A percentile compares a stretch with the other conserved stretches of the same genome.
These are phyloP conservation scores for Mortierella sp. DNA, from an alignment of 371 early-diverging fungal genomes.

Conservation along the genomic window DNA sequence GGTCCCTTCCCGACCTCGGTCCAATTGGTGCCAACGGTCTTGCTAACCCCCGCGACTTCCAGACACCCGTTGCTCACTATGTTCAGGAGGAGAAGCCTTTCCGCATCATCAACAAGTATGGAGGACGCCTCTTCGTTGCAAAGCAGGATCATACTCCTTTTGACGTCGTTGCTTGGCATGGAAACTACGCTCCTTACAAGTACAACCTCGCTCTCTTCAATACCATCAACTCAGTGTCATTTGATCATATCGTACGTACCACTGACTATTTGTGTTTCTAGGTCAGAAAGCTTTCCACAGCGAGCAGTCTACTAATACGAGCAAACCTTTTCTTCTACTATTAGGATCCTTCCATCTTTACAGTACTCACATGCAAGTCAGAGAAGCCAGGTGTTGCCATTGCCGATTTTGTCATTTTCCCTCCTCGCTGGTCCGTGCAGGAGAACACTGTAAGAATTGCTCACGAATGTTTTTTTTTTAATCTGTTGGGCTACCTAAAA, in stretches of 20 bases:
- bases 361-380: conserved; percentile 93
- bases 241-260: conserved; percentile 84
- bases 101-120: conserved; percentile 85
- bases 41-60: conserved; percentile 95
- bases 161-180: conserved; percentile 98
- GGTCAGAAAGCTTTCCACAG: background rate
- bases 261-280: background rate
- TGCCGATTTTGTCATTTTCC: conserved; percentile 97
- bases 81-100: conserved; percentile 74
- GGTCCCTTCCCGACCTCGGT: conserved; percentile 95
- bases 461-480: background rate
- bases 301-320: background rate
- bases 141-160: conserved; percentile 90
- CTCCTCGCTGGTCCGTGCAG: conserved; percentile 96
- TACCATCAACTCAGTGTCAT: conserved; percentile 90
- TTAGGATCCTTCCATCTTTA: conserved; percentile 96
- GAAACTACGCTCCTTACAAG: conserved; percentile 97
- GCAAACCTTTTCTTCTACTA: background rate
- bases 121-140: conserved; percentile 81
- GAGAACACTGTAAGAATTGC: conserved; percentile 79
- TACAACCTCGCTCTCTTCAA: conserved; percentile 91
- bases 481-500: background rate
- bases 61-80: conserved; percentile 88
- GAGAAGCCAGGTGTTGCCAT: conserved; percentile 90
- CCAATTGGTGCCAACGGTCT: conserved; percentile 98